Evolutionary conservation across 176 grass and related monocot genomes (phyloP).

Genomic region (Oryza rufipogon): DNA sequence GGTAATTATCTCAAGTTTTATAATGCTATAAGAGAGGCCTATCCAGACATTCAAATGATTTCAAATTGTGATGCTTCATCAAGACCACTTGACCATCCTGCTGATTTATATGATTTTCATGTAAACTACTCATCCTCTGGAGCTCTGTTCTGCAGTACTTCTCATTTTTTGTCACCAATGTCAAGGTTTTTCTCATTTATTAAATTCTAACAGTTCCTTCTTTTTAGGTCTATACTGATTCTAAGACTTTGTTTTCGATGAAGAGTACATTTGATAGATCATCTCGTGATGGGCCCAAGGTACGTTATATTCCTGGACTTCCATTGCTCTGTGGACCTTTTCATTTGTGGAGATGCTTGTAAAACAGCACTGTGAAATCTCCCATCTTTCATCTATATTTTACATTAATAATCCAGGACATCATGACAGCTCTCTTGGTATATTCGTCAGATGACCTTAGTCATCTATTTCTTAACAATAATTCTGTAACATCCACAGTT

Average conservation of each 20-base stretch:
- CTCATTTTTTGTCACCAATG: neutral
- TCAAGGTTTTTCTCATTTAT: neutral
- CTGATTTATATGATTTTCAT: constrained; percentile 83
- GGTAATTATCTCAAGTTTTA: constrained; percentile 80
- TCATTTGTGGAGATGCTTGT: constrained; percentile 8
- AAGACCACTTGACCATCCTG: constrained; percentile 70
- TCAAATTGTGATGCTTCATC: constrained; percentile 78
- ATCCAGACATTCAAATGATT: constrained; percentile 82
- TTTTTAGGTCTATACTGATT: constrained; percentile 62
- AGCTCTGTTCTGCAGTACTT: neutral
- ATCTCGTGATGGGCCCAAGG: constrained; percentile 69
- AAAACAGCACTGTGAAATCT: neutral
- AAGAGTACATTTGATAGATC: constrained; percentile 55
- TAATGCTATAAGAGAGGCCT: constrained; percentile 63
- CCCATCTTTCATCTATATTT: neutral
- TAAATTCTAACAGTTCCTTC: neutral
- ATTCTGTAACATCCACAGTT: neutral
- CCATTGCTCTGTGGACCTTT: neutral
- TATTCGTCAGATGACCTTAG: neutral
- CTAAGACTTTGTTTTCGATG: constrained; percentile 57
- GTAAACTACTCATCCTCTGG: constrained; percentile 35
- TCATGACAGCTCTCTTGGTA: neutral
- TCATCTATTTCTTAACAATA: neutral
- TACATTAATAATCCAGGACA: neutral
- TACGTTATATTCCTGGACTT: constrained; percentile 14